Evolutionary conservation across 108 stramenopile species (phyloP), one percentile per base, ranked within the genome.

Genomic region (Thalassiosira profunda): DNA sequence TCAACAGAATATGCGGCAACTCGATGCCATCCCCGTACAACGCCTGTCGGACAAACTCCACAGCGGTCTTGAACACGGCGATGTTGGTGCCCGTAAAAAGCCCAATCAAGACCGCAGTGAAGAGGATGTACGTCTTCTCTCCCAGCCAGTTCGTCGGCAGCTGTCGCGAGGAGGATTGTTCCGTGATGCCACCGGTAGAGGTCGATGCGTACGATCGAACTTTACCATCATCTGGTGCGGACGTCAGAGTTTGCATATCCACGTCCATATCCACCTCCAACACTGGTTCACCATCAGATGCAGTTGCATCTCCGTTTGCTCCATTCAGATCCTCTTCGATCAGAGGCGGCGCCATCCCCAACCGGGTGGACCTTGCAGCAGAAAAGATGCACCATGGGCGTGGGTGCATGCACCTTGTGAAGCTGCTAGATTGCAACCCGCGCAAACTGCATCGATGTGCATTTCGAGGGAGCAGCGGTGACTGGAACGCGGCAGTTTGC

Each of bases 1-100:
- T 56, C 15, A 70, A 6, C 0, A 64, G 29, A n/a, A n/a, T n/a
- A n/a, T n/a, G n/a, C n/a, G 63, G 67, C 10, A 62, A 21, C 26
- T 73, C 21, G 0, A 70, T 29, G 9, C 70, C 74, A 23, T 75
- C 70, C 5, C 70, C 70, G 60, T 89, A 86, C n/a, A 62, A 67
- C 12, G 71, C 36, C 67, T 81, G 71, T 11, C 84, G 67, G 20
- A 88, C 67, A 33, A 45, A 56, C 42, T 90, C 89, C 18, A 90
- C 87, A 21, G 82, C 61, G 38, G 86, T 61, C 72, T 93, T 93
- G 75, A 93, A 93, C 25, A 69, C 52, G 30, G 85, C 80, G 28
- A 93, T 82, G 23, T 69, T 61, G 28, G 84, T 58, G 8, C 89
- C 92, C 14, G 87, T 80, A 45, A 79, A 26, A 28, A 78, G 45